Evolutionary conservation across 257 asterid species (phyloP), one percentile per base, ranked within the genome.

Genomic region (Capsicum pubescens): DNA sequence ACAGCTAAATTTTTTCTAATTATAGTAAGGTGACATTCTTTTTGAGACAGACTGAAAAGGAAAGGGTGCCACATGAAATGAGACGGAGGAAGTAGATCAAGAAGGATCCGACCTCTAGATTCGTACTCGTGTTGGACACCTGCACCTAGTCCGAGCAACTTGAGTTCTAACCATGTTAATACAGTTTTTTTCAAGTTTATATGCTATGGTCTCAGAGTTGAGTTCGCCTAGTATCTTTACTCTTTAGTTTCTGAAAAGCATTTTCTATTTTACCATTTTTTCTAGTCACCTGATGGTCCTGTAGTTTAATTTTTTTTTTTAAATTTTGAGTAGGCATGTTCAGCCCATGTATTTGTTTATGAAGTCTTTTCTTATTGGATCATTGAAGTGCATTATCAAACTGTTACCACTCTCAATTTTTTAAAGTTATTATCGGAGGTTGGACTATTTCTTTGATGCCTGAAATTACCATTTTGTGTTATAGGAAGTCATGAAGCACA

Each of bases 401-500:
- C 52, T 68, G 52, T 68, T 36, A 15, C 76, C 52, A 36, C 8
- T 68, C 21, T 68, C 76, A 66, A 54, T 26, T 26, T 19, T 26
- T 64, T 5, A 13, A 32, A 39, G 54, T 44, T 13, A n/a, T n/a
- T 71, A 71, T n/a, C 10, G 17, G 79, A 71, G 57, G n/a, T 26
- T 26, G 14, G 13, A 52, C 26, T 54, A 77, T 32, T 54, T 77
- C 26, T 77, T 54, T 77, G 14, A 26, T 77, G 64, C 54, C 50
- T 52, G 15, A 54, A 77, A 32, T 26, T 54, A 77, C n/a, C 64
- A 14, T 52, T 55, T 26, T 48, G 14, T 54, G 64, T 72, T 81
- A 58, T 91, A 96, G 99, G 98, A 96, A 84, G 93, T 94, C 46
- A 74, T 93, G 87, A 96, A 87, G 93, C 91, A 93, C 88, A 92